Base-by-base conservation (phyloP, 768 basidiomycete genomes). In the Suillus cothurnatus region DNA sequence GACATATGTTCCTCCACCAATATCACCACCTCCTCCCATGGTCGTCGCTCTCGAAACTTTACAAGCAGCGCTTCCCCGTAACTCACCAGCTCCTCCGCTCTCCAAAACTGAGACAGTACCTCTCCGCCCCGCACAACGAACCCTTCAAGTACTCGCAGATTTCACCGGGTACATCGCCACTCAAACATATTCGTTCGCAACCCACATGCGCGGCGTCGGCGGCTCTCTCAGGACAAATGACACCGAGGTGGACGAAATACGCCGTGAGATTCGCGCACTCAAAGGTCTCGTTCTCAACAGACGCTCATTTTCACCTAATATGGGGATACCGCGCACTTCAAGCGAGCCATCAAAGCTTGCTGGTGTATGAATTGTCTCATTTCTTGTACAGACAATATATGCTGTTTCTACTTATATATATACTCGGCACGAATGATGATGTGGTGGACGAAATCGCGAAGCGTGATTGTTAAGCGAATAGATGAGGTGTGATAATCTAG, bases 211-310 rank as follows among this genome's bases (percentile, higher is more conserved):
- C 49, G 58, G 71, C 26, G 31, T 41, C 23, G 65, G 64, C 52
- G 76, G 71, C 3, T 60, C 45, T 9, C 21, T 69, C 4, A 61
- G 74, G n/a, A 49, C 68, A 17, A 67, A 67, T 63, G 68, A 66
- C 59, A 36, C 83, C 2, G 80, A 86, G 53, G 88, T 88, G 72
- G 92, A 93, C 68, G 91, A 92, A 63, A 73, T 93, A 15, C 83
- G 85, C 64, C 82, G 86, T 65, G 92, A 94, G 72, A 89, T 94
- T 53, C 81, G 90, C 63, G 88, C 90, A 15, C 76, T 94, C 70
- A 94, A 93, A 71, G 91, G 92, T 11, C 82, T 93, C 26, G 90
- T 91, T 56, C 78, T 94, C 52, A 94, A 91, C 73, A 80, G 92
- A 87, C 86, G 71, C 68, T 82, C 80, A 17, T 72, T 71, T 61